Percentiles rank a stretch among this genome's conserved stretches.
These are phyloP conservation scores for Epichloe uncinata DNA, from an alignment of 2,329 filamentous ascomycete species.

Conservation along the genomic window DNA sequence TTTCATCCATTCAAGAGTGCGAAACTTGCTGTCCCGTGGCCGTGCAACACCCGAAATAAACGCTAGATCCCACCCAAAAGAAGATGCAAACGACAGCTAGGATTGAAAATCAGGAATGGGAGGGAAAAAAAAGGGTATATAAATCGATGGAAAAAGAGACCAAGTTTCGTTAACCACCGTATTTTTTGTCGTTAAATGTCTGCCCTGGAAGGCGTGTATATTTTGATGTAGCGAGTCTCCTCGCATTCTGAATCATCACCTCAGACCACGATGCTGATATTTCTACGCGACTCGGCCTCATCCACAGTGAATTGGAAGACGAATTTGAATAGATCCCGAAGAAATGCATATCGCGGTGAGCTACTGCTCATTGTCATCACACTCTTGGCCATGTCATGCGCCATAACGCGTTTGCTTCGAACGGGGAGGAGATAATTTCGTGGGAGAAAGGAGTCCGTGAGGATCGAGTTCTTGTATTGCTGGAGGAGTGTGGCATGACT, in stretches of 20 bases:
- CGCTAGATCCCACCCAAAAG: not conserved
- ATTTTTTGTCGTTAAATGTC: not conserved
- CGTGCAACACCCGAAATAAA: not conserved
- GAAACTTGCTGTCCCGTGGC: not conserved
- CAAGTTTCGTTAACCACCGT: not conserved
- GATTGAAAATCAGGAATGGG: not conserved
- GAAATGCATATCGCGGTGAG: conserved; percentile 57
- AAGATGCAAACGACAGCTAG: not conserved
- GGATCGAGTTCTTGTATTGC: conserved; percentile 68
- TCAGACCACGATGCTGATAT: conserved; percentile 45
- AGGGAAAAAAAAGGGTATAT: not conserved
- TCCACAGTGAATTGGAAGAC: conserved; percentile 79
- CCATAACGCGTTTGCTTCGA: conserved; percentile 45
- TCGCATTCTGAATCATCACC: not conserved
- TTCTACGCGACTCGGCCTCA: conserved; percentile 57
- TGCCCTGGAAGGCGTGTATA: not conserved
- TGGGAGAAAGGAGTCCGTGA: conserved; percentile 50
- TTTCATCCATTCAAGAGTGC: not conserved
- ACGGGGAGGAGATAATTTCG: conserved; percentile 29
- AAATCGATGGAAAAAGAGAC: not conserved
- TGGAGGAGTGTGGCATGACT: conserved; percentile 61
- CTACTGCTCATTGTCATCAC: conserved; percentile 62
- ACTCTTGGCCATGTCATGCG: conserved; percentile 67
- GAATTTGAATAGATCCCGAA: conserved; percentile 68
- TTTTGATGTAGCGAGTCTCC: not conserved